Evolutionary conservation across 352 stramenopile genomes (phyloP).

Genomic region (Phytophthora hybrid): DNA sequence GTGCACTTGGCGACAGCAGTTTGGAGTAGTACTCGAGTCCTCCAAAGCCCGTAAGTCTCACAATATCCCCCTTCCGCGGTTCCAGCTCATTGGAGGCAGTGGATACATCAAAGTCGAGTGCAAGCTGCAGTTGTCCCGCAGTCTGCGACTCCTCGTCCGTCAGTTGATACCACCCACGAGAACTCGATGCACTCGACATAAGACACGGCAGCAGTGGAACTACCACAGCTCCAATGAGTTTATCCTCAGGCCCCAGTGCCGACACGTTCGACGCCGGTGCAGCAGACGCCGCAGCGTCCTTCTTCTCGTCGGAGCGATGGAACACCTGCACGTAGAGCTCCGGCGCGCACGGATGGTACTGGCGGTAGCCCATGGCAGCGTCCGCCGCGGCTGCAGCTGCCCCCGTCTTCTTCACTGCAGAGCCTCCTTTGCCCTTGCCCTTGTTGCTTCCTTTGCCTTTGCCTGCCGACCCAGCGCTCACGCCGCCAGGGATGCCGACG

Average conservation of each 20-base stretch:
- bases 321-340: slow-evolving; percentile 73
- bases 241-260: slow-evolving; percentile 44
- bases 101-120: slow-evolving; percentile 63
- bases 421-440: slow-evolving; percentile 18
- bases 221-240: slow-evolving; percentile 64
- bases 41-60: slow-evolving; percentile 67
- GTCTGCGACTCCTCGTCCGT: slow-evolving; percentile 56
- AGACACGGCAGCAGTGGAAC: slow-evolving; percentile 72
- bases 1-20: slow-evolving; percentile 49
- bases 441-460: slow-evolving; percentile 15
- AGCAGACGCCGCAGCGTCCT: slow-evolving; percentile 16
- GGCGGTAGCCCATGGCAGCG: slow-evolving; percentile 35
- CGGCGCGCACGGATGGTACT: slow-evolving; percentile 66
- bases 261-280: slow-evolving; percentile 21
- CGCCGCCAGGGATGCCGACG: slow-evolving; percentile 34
- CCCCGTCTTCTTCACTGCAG: slow-evolving; percentile 31
- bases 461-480: slow-evolving; percentile 18
- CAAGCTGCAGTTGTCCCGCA: slow-evolving; percentile 69
- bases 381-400: slow-evolving; percentile 21
- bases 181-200: slow-evolving; percentile 60
- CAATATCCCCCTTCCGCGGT: slow-evolving; percentile 63
- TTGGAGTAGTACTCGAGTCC: slow-evolving; percentile 79
- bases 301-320: slow-evolving; percentile 48
- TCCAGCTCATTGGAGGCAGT: slow-evolving; percentile 45
- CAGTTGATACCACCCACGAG: slow-evolving; percentile 67